phyloP scores from a whole-genome alignment of 345 rosid genomes.

The Crucihimalaya himalaica region DNA sequence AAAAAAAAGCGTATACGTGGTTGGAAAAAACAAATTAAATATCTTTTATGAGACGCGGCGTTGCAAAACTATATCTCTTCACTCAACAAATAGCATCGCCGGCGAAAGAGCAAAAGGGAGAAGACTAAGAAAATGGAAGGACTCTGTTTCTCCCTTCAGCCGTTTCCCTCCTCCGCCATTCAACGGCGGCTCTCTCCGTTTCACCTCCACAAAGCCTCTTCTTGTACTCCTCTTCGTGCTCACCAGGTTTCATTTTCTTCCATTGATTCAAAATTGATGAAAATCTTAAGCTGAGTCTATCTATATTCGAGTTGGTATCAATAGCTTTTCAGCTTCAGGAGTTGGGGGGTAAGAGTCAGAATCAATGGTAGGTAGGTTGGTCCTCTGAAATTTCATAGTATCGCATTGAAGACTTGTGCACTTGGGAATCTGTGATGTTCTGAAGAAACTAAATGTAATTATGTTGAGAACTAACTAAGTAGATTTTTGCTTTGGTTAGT shows the following conservation, averaged over 20 bases:
- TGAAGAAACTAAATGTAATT: background rate
- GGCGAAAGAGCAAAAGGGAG: slow-evolving; percentile 1
- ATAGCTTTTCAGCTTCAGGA: slow-evolving; percentile 14
- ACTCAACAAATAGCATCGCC: slow-evolving; percentile 3
- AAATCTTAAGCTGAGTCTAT: background rate
- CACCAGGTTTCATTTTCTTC: slow-evolving; percentile 45
- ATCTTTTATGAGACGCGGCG: background rate
- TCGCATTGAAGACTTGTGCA: background rate
- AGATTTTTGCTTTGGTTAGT: slow-evolving; percentile 41
- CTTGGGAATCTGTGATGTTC: background rate
- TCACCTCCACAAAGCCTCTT: slow-evolving; percentile 30
- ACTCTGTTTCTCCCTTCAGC: slow-evolving; percentile 33
- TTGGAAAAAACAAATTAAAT: too few species aligned
- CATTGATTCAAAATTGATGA: background rate
- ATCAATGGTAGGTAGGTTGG: background rate
- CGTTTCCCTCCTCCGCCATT: slow-evolving; percentile 37
- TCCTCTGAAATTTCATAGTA: background rate
- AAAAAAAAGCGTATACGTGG: too few species aligned
- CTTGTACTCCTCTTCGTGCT: slow-evolving; percentile 49
- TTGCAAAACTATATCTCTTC: slow-evolving; percentile 1
- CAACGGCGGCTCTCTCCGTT: slow-evolving; percentile 24
- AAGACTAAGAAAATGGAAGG: slow-evolving; percentile 52
- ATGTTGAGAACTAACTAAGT: slow-evolving; percentile 2
- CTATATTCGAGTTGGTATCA: background rate
- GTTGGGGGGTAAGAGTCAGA: background rate